phyloP scores from a whole-genome alignment of 345 rosid genomes.

The Gossypium sturtianum region DNA sequence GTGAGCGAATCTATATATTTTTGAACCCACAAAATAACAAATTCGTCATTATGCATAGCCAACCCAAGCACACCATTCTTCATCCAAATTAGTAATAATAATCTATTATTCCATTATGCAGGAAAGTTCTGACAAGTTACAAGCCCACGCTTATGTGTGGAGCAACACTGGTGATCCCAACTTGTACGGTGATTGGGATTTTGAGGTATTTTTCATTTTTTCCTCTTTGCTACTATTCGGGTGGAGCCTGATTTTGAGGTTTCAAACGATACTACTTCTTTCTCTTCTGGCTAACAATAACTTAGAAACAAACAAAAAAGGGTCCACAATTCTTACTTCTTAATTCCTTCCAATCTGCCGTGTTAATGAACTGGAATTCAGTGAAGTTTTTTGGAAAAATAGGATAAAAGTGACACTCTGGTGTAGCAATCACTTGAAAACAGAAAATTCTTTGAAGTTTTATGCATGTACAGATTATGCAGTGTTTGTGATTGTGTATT shows the following conservation, averaged over 20 bases:
- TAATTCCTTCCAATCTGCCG: background rate
- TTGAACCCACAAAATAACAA: no score
- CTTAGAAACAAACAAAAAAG: background rate
- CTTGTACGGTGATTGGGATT: constrained; percentile 82
- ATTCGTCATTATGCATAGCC: no score
- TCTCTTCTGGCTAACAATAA: background rate
- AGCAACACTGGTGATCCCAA: constrained; percentile 49
- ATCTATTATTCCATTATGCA: constrained; percentile 22
- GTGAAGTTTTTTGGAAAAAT: background rate
- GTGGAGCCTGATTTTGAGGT: background rate
- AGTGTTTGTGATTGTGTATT: background rate
- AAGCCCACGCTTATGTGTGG: constrained; percentile 76
- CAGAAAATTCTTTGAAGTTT: background rate
- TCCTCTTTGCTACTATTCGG: background rate
- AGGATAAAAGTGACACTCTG: background rate
- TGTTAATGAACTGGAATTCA: background rate
- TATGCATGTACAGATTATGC: background rate
- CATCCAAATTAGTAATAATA: no score
- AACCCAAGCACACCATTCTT: no score
- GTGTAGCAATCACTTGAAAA: background rate
- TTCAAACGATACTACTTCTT: background rate
- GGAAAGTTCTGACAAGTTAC: constrained; percentile 48
- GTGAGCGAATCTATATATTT: background rate
- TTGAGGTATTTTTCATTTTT: constrained; percentile 46
- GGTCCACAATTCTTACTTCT: background rate